These are phyloP conservation scores for Trypanosoma cruzi DNA, from an alignment of 208 protist genomes.

Conservation along the genomic window DNA sequence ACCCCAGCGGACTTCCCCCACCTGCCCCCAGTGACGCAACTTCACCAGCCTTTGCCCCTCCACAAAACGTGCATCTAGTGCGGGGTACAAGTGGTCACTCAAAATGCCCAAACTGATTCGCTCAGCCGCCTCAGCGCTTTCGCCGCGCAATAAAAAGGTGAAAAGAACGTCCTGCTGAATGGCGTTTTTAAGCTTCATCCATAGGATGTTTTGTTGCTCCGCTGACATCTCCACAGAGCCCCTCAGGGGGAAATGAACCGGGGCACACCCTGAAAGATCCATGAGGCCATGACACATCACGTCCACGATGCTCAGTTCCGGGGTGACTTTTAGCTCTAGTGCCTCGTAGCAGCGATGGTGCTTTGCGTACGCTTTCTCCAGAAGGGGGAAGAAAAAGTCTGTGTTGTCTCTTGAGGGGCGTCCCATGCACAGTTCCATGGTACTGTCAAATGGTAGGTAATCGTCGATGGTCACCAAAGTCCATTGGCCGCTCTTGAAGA, in stretches of 20 bases:
- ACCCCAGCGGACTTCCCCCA: slow-evolving; percentile 40
- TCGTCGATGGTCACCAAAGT: slow-evolving; percentile 87
- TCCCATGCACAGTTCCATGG: slow-evolving; percentile 50
- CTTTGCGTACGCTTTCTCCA: slow-evolving; percentile 95
- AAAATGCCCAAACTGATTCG: slow-evolving; percentile 56
- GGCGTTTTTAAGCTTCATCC: slow-evolving; percentile 58
- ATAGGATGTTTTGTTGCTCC: slow-evolving; percentile 50
- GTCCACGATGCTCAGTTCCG: slow-evolving; percentile 48
- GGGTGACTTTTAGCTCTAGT: slow-evolving; percentile 69
- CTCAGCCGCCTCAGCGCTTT: slow-evolving; percentile 42
- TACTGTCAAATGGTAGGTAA: slow-evolving; percentile 73
- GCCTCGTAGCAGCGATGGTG: slow-evolving; percentile 90
- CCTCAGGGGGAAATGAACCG: slow-evolving; percentile 35
- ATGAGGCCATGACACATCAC: slow-evolving; percentile 65
- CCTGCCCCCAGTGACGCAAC: slow-evolving; percentile 64
- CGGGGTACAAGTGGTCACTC: slow-evolving; percentile 76
- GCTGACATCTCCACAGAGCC: slow-evolving; percentile 30
- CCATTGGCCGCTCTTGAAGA: slow-evolving; percentile 84
- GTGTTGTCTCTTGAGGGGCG: slow-evolving; percentile 24
- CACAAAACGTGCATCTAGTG: slow-evolving; percentile 75
- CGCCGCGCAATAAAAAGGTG: slow-evolving; percentile 48
- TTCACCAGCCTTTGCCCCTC: slow-evolving; percentile 79
- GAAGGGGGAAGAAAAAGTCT: slow-evolving; percentile 73
- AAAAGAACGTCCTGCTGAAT: slow-evolving; percentile 46
- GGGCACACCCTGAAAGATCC: slow-evolving; percentile 72